phyloP scores from a whole-genome alignment of 805 yeast species.

The Metschnikowia dekortorum region DNA sequence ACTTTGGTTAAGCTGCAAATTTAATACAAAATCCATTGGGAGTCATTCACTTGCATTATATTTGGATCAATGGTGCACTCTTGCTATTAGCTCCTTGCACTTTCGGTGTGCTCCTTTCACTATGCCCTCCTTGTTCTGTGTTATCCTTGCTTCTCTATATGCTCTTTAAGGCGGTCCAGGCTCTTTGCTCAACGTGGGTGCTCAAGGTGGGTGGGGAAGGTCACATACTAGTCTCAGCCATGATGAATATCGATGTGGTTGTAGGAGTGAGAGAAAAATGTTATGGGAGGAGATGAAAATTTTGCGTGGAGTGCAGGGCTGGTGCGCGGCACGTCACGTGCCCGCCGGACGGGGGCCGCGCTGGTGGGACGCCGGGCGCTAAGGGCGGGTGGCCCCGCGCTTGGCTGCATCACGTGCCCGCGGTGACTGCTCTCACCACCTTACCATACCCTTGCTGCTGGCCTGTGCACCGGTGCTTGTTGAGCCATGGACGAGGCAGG shows the following conservation, averaged over 20 bases:
- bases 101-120: too few relatives aligned
- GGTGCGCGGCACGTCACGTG: constrained; percentile 2
- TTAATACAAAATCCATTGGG: too few relatives aligned
- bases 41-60: too few relatives aligned
- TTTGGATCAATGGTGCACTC: too few relatives aligned
- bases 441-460: too few relatives aligned
- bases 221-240: constrained; percentile 22
- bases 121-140: neutral
- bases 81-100: too few relatives aligned
- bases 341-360: neutral
- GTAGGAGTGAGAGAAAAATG: constrained; percentile 7
- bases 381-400: neutral
- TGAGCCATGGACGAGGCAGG: too few relatives aligned
- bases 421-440: neutral
- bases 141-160: neutral
- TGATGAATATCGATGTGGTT: constrained; percentile 17
- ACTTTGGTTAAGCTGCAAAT: too few relatives aligned
- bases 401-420: neutral
- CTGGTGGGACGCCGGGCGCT: neutral
- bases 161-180: too few relatives aligned
- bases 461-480: too few relatives aligned
- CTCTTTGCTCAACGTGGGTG: too few relatives aligned
- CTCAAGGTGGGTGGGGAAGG: neutral
- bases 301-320: constrained; percentile 16
- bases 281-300: constrained; percentile 12